These are phyloP conservation scores for Globisporangium middletonii DNA, from an alignment of 352 stramenopile genomes.

Conservation along the genomic window DNA sequence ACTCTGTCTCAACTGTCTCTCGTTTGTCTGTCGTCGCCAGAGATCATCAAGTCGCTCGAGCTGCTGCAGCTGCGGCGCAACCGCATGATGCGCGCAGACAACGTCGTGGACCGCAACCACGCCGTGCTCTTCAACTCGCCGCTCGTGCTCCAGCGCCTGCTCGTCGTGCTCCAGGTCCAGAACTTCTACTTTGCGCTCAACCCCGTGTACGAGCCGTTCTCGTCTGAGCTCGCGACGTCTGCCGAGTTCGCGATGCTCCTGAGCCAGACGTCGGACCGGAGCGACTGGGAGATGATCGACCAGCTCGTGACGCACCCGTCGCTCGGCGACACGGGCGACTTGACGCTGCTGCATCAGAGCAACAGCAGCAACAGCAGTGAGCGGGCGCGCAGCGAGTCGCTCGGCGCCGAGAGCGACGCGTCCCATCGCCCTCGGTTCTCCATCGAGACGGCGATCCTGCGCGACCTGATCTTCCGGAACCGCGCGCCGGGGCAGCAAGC, in stretches of 20 bases:
- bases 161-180: constrained; percentile 72
- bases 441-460: constrained; percentile 61
- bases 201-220: constrained; percentile 77
- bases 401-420: constrained; percentile 2
- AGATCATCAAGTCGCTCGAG: constrained; percentile 93
- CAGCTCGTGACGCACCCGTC: constrained; percentile 44
- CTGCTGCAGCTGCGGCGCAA: constrained; percentile 84
- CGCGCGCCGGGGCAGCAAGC: constrained; percentile 41
- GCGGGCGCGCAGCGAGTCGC: constrained; percentile 5
- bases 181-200: constrained; percentile 85
- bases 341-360: constrained; percentile 40
- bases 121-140: constrained; percentile 86
- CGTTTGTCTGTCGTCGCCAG: constrained; percentile 20
- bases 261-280: constrained; percentile 64
- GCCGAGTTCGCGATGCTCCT: constrained; percentile 79
- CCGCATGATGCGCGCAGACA: constrained; percentile 70
- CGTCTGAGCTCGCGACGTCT: constrained; percentile 71
- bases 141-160: constrained; percentile 62
- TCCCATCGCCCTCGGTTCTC: constrained; percentile 42
- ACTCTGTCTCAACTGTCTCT: constrained; percentile 1
- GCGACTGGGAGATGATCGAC: constrained; percentile 71
- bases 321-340: constrained; percentile 37
- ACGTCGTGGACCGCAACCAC: constrained; percentile 92
- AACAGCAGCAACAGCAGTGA: constrained; percentile 12
- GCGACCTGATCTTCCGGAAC: constrained; percentile 70